Base-by-base conservation (phyloP, 371 early-diverging fungal species). In the Actinomucor elegans region DNA sequence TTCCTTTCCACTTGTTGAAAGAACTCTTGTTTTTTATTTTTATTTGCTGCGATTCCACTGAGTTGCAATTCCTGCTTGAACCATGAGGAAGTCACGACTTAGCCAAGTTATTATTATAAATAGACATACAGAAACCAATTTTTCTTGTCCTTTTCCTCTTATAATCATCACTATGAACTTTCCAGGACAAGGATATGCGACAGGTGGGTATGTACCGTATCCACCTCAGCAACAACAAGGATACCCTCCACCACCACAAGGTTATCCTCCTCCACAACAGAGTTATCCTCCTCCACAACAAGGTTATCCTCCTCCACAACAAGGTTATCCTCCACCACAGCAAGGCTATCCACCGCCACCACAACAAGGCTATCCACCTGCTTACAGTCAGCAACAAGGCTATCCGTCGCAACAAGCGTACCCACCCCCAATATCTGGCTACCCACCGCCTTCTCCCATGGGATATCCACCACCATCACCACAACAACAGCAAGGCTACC, bases 91-190 rank as follows among this genome's bases (percentile, higher is more conserved):
- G n/a, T n/a, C n/a, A n/a, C n/a, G n/a, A n/a, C n/a, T n/a, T n/a
- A n/a, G n/a, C n/a, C n/a, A n/a, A n/a, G n/a, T n/a, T n/a, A n/a
- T n/a, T n/a, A n/a, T n/a, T n/a, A n/a, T n/a, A n/a, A n/a, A n/a
- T n/a, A n/a, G n/a, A n/a, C n/a, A n/a, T n/a, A n/a, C n/a, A n/a
- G n/a, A n/a, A n/a, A n/a, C n/a, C n/a, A n/a, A n/a, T n/a, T n/a
- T n/a, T n/a, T n/a, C n/a, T n/a, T n/a, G n/a, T n/a, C n/a, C n/a
- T n/a, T n/a, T n/a, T n/a, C n/a, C n/a, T n/a, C n/a, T n/a, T n/a
- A n/a, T n/a, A n/a, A n/a, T n/a, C n/a, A n/a, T n/a, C n/a, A 36
- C 10, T 47, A 62, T 62, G 63, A 38, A 52, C 14, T 62, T 56
- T 33, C 53, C 63, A 26, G 63, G 63, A 17, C 52, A 40, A 48